A percentile compares a stretch with the other conserved stretches of the same genome.
Conservation (phyloP, 2,329 filamentous ascomycete genomes). For the Botrytis squamosa region DNA sequence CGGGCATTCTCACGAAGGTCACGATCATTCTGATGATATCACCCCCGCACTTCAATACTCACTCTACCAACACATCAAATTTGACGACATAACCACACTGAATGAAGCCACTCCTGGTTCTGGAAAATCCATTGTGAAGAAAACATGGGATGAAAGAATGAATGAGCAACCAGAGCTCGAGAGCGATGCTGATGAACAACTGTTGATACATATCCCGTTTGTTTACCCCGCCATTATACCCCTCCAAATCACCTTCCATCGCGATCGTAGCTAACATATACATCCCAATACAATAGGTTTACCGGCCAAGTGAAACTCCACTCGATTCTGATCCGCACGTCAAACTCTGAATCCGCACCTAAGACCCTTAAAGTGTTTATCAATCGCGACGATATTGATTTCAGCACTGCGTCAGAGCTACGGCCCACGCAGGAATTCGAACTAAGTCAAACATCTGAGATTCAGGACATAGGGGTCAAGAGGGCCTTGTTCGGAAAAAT, state of each 20-base stretch:
- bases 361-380: slow-evolving; percentile 82
- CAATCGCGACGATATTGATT: slow-evolving; percentile 87
- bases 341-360: slow-evolving; percentile 67
- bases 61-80: slow-evolving; percentile 89
- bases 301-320: slow-evolving; percentile 92
- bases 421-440: slow-evolving; percentile 72
- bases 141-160: slow-evolving; percentile 85
- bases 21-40: slow-evolving; percentile 91
- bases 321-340: slow-evolving; percentile 80
- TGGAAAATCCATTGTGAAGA: slow-evolving; percentile 76
- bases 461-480: slow-evolving; percentile 86
- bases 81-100: slow-evolving; percentile 77
- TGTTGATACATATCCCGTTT: slow-evolving; percentile 89
- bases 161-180: slow-evolving; percentile 69
- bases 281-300: slow-evolving; percentile 57
- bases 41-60: slow-evolving; percentile 87
- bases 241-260: neutral
- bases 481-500: slow-evolving; percentile 86
- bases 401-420: slow-evolving; percentile 68
- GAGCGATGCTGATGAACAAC: slow-evolving; percentile 87
- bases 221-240: slow-evolving; percentile 40
- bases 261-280: neutral
- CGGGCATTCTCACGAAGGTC: slow-evolving; percentile 63
- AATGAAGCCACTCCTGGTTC: slow-evolving; percentile 73
- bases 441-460: slow-evolving; percentile 72